Conservation (phyloP, 768 basidiomycete species). For the Suillus variegatus region DNA sequence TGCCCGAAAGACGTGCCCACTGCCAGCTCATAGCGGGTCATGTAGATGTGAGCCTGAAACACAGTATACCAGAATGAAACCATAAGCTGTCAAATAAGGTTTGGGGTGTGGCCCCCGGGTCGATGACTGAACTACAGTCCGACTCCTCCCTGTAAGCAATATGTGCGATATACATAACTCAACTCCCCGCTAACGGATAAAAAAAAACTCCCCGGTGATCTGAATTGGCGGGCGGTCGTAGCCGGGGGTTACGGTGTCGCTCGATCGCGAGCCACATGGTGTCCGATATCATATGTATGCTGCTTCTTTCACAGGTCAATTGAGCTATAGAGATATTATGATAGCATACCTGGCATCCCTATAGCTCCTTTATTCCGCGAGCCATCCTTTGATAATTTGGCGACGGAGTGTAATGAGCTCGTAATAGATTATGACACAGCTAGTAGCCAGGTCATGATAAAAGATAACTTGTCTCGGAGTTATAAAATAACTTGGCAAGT, state of each 20-base stretch:
- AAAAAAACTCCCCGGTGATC: neutral
- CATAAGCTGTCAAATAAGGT: neutral
- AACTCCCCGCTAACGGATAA: neutral
- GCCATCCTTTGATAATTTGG: neutral
- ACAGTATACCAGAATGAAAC: neutral
- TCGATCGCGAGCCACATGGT: neutral
- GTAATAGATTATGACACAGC: neutral
- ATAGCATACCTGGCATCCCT: neutral
- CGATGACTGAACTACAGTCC: neutral
- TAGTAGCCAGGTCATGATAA: neutral
- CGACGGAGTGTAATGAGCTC: too few relatives aligned
- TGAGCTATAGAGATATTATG: neutral
- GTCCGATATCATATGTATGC: neutral
- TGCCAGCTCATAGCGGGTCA: neutral
- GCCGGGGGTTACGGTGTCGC: neutral
- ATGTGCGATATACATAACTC: neutral
- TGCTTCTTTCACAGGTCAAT: neutral
- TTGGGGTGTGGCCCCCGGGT: neutral
- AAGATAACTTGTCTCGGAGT: neutral
- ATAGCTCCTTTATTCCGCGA: neutral
- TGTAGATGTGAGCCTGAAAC: neutral
- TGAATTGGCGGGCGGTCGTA: neutral
- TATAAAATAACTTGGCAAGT: neutral
- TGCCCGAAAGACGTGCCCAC: neutral
- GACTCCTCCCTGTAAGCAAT: neutral